Conservation (phyloP, 2,329 filamentous ascomycete genomes). For the Sporothrix globosa region DNA sequence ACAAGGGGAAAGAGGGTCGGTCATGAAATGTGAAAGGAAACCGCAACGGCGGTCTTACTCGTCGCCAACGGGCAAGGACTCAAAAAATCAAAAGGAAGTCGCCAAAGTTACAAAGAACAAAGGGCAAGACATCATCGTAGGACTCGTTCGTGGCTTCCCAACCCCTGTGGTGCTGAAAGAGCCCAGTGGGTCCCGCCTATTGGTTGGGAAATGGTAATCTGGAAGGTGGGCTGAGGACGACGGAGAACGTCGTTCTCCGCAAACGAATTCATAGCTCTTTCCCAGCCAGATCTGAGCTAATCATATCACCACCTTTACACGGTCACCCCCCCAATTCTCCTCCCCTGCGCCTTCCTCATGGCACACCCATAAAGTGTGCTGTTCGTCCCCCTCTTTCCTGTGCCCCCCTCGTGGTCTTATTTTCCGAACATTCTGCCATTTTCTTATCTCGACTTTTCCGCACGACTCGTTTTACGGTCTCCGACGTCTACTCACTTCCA, state of each 20-base stretch:
- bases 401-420: neutral
- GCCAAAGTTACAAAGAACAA: conserved; percentile 1
- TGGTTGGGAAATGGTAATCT: conserved; percentile 30
- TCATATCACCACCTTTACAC: conserved; percentile 16
- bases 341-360: conserved; percentile 24
- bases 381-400: conserved; percentile 11
- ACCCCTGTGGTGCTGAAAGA: conserved; percentile 15
- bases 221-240: neutral
- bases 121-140: conserved; percentile 14
- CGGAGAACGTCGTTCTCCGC: neutral
- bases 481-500: neutral
- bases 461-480: neutral
- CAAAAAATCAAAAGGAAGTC: neutral
- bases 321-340: neutral
- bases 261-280: conserved; percentile 21
- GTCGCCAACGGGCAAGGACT: neutral
- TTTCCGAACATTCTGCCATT: conserved; percentile 1
- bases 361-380: conserved; percentile 28
- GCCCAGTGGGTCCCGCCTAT: conserved; percentile 26
- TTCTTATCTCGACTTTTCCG: neutral
- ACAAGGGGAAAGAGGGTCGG: neutral
- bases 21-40: neutral
- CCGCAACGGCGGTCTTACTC: conserved; percentile 8
- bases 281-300: conserved; percentile 26
- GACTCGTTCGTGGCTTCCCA: conserved; percentile 23